Evolutionary conservation across 768 basidiomycete genomes (phyloP), one percentile per base, ranked within the genome.

Genomic region (Calocybe gangraenosa): DNA sequence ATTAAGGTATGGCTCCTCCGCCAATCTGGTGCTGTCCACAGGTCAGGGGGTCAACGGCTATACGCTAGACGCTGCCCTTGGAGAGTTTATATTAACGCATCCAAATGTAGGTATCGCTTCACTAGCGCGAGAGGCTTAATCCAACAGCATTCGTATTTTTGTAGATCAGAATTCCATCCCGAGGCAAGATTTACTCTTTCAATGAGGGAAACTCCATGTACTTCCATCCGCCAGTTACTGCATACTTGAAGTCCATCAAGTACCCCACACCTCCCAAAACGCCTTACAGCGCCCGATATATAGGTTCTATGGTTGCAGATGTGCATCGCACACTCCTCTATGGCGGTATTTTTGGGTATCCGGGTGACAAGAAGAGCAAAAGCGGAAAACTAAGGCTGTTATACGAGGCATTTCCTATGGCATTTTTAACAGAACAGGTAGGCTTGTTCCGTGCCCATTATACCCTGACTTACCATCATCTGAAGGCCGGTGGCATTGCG

Each of bases 121-220:
- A 21, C 36, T 39, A 9, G 25, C 30, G 32, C 19, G 18, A 5
- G 15, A n/a, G n/a, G 25, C 36, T 38, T 21, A 31, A 14, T 21
- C 42, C 35, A n/a, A 25, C 40, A 54, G 44, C 19, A 40, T 41
- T 45, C 42, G 20, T 35, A 28, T 28, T 5, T 28, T 32, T 42
- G 30, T 59, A 90, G 87, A 99, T 99, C 67, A 79, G 82, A 66
- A 91, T 99, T 53, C 96, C 96, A 6, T 53, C 81, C 8, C 84
- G 96, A 40, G 96, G 96, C 54, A 98, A 98, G 71, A 99, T 99
- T 61, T 99, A 99, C 72, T 97, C 94, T 2, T 95, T 98, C 77
- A 99, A 99, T 65, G 96, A 99, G 70, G 96, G 96, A 50, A 99
- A 99, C 71, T 80, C 92, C 23, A 75, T 91, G 77, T 94, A 94